Evolutionary conservation across 106 monocot species (phyloP).

Genomic region (Ottelia alismoides): DNA sequence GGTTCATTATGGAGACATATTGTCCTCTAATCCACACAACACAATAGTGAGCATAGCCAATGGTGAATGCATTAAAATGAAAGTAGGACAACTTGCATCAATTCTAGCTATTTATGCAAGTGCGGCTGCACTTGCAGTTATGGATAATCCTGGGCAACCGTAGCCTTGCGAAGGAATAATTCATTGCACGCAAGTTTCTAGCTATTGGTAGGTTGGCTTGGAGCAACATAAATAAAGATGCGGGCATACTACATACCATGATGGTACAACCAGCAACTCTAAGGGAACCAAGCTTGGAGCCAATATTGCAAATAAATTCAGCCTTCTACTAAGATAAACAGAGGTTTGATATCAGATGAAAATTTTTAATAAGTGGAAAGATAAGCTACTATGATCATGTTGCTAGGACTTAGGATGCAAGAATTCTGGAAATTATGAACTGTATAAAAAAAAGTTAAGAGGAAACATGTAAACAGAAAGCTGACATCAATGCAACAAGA

Average conservation of each 20-base stretch:
- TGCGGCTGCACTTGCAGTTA: slow-evolving; percentile 62
- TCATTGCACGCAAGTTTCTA: not conserved
- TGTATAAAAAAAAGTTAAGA: no score
- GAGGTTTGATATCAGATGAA: no score
- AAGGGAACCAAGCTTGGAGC: slow-evolving; percentile 61
- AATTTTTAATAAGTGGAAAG: no score
- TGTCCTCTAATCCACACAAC: no score
- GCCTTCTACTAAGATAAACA: no score
- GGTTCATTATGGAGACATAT: no score
- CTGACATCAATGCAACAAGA: no score
- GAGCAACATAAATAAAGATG: not conserved
- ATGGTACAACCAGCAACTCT: slow-evolving; percentile 72
- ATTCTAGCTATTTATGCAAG: slow-evolving; percentile 76
- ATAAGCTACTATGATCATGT: no score
- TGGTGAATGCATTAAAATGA: slow-evolving; percentile 90
- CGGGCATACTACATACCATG: slow-evolving; percentile 27
- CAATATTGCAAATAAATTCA: slow-evolving; percentile 71
- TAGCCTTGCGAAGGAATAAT: slow-evolving; percentile 37
- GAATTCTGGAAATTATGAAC: no score
- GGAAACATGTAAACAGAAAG: no score
- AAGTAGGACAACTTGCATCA: slow-evolving; percentile 91
- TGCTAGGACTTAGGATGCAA: no score
- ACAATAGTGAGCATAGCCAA: slow-evolving; percentile 88
- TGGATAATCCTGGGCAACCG: slow-evolving; percentile 79
- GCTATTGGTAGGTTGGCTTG: not conserved